Conservation (phyloP, 805 yeast species). For the Sungouiella thailandica region DNA sequence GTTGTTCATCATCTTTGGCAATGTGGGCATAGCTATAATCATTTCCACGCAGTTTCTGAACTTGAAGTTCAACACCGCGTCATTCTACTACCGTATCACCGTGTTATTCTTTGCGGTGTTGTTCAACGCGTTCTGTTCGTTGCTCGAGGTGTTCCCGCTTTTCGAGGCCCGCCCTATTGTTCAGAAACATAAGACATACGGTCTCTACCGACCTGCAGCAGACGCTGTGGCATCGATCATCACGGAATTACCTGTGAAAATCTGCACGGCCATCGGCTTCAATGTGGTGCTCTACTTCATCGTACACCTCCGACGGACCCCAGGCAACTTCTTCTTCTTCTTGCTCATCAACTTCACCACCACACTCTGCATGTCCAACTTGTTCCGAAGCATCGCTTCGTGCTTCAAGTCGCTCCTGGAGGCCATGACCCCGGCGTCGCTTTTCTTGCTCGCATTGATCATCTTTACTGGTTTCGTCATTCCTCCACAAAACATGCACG, state of each 20-base stretch:
- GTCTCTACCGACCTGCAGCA: conserved; percentile 56
- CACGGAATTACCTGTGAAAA: conserved; percentile 52
- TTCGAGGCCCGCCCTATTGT: conserved; percentile 54
- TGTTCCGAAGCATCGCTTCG: conserved; percentile 54
- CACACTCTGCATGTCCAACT: conserved; percentile 49
- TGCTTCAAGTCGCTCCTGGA: conserved; percentile 42
- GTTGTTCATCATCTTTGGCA: conserved; percentile 38
- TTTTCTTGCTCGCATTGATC: conserved; percentile 43
- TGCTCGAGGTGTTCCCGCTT: conserved; percentile 51
- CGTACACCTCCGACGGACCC: conserved; percentile 46
- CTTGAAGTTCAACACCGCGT: conserved; percentile 35
- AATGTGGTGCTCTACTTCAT: conserved; percentile 49
- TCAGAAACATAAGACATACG: conserved; percentile 54
- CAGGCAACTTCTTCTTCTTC: conserved; percentile 53
- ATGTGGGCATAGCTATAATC: conserved; percentile 50
- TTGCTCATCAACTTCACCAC: conserved; percentile 38
- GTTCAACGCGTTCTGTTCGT: conserved; percentile 59
- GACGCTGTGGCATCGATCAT: conserved; percentile 59
- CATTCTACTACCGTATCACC: conserved; percentile 55
- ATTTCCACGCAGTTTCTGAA: conserved; percentile 58
- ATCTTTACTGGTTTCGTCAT: conserved; percentile 64
- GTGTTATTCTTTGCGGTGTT: conserved; percentile 63
- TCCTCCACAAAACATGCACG: conserved; percentile 54
- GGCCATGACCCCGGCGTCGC: conserved; percentile 56
- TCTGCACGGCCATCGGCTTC: conserved; percentile 40